These are phyloP conservation scores for Diaporthe citrichinensis DNA, from an alignment of 2,329 filamentous ascomycete genomes.

Conservation along the genomic window DNA sequence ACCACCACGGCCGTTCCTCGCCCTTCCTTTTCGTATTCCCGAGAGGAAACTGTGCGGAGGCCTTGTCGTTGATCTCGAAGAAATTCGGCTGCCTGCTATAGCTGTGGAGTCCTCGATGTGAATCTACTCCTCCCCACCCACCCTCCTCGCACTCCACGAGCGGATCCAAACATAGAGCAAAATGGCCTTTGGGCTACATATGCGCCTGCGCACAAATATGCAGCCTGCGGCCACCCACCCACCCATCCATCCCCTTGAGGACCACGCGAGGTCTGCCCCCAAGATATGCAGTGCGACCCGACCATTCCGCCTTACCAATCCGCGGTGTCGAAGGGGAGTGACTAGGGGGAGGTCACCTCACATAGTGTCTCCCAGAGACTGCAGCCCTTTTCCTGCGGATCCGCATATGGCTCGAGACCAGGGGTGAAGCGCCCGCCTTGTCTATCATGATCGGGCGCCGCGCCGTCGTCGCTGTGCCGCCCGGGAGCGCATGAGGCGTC, in stretches of 20 bases:
- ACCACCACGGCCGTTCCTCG: neutral
- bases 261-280: slow-evolving; percentile 28
- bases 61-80: neutral
- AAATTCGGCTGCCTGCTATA: slow-evolving; percentile 6
- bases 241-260: neutral
- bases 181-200: neutral
- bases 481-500: neutral
- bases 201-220: neutral
- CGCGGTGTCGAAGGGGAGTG: neutral
- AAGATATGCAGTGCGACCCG: slow-evolving; percentile 23
- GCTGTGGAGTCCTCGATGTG: neutral
- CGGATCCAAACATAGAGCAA: slow-evolving; percentile 24
- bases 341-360: neutral
- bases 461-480: neutral
- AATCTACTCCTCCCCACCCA: neutral
- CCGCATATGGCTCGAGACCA: neutral
- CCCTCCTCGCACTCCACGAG: neutral
- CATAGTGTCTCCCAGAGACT: neutral
- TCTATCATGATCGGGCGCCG: neutral
- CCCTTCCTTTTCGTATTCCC: slow-evolving; percentile 8
- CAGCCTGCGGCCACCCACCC: slow-evolving; percentile 9
- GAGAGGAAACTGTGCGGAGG: neutral
- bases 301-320: slow-evolving; percentile 29
- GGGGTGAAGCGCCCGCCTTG: neutral
- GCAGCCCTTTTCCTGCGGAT: slow-evolving; percentile 13